Percentiles rank a stretch among this genome's conserved stretches.
phyloP scores from a whole-genome alignment of 2,329 filamentous ascomycete species.

The Aureobasidium lini region DNA sequence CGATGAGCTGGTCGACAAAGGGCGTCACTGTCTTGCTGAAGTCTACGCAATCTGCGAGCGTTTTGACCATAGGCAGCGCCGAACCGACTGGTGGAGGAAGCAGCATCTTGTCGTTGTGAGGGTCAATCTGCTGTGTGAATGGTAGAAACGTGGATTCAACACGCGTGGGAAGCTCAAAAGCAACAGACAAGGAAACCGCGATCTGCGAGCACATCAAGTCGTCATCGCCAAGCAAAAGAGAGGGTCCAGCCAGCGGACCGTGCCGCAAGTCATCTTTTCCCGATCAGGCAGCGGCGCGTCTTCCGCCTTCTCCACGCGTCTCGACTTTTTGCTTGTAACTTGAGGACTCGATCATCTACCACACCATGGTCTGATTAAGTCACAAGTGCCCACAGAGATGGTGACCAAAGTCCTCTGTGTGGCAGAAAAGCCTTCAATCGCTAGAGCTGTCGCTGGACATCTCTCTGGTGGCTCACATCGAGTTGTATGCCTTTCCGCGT shows the following conservation, averaged over 20 bases:
- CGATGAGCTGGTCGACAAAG: slow-evolving; percentile 59
- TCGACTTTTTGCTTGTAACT: neutral
- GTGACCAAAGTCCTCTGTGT: slow-evolving; percentile 60
- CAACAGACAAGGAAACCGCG: neutral
- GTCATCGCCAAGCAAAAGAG: neutral
- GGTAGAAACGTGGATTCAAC: neutral
- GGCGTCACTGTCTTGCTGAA: slow-evolving; percentile 68
- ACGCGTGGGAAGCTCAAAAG: neutral
- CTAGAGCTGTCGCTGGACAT: slow-evolving; percentile 86
- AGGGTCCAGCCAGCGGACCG: neutral
- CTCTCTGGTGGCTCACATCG: slow-evolving; percentile 68
- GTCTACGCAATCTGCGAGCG: slow-evolving; percentile 67
- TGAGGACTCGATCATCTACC: neutral
- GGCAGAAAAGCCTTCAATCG: slow-evolving; percentile 87
- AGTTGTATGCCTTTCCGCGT: slow-evolving; percentile 46
- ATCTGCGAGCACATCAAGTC: slow-evolving; percentile 1
- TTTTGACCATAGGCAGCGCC: slow-evolving; percentile 62
- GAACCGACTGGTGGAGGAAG: slow-evolving; percentile 11
- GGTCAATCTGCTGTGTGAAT: neutral
- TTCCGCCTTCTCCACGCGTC: slow-evolving; percentile 3
- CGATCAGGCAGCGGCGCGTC: slow-evolving; percentile 10
- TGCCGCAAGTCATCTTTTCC: neutral
- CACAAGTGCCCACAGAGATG: slow-evolving; percentile 24
- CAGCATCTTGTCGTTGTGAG: neutral
- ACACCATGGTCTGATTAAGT: neutral